Evolutionary conservation across 768 basidiomycete species (phyloP), one percentile per base, ranked within the genome.

Genomic region (Gymnopilus dilepis): DNA sequence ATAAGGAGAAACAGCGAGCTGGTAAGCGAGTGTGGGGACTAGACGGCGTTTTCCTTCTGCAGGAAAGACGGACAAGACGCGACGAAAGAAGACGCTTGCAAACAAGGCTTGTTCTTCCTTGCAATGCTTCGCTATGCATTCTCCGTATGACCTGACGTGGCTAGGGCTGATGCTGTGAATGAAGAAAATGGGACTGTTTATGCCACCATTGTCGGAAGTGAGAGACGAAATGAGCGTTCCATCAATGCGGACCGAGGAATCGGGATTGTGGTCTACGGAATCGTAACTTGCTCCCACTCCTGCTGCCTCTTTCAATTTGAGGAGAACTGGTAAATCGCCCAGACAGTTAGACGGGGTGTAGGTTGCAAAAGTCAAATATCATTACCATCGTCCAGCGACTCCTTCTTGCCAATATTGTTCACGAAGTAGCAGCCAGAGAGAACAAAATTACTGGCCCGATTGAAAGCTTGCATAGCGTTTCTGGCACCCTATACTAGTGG

Each of bases 1-100:
- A 15, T 22, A 30, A 9, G 61, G 38, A 34, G 61, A 63, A 13
- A 53, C 56, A 28, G 38, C 56, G 22, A 63, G 56, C 43, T 63
- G 61, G 42, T 63, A 63, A 22, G 61, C 61, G 12, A 63, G 24
- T 9, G 56, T 58, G 11, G 61, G 43, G 40, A 58, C 61, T 6
- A 63, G 56, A 34, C 45, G 58, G 45, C 47, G 45, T 22, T 51
- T 59, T 30, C 45, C 57, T 40, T 59, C 30, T 12, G 48, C 56
- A 12, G 61, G 61, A 13, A 58, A 63, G 3, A 52, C 21, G 28
- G 21, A n/a, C 12, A 63, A 31, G 13, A 58, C 13, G 19, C 48
- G 61, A 26, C 40, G 31, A 24, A 63, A 43, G 38, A 59, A 63
- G n/a, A 58, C 19, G 37, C 61, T 58, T 24, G 56, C 31, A n/a